A percentile compares a stretch with the other conserved stretches of the same genome.
Evolutionary conservation across 148 eudicot genomes (phyloP).

Genomic region (Vaccinium corymbosum): DNA sequence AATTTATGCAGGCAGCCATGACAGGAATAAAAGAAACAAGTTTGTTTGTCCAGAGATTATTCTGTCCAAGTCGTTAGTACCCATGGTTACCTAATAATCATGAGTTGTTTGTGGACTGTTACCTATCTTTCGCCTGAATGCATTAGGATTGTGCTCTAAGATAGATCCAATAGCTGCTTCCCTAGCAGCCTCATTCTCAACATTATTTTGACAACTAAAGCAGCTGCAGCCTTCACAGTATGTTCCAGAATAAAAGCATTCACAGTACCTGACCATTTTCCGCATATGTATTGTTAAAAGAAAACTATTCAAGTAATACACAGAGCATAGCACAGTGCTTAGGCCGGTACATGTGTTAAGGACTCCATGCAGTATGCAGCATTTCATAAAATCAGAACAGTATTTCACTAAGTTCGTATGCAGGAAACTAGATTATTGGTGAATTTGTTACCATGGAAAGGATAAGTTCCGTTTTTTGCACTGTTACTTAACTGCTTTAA

Average conservation of each 20-base stretch:
- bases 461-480: not conserved
- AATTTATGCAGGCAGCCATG: not conserved
- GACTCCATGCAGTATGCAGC: not conserved
- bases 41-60: not conserved
- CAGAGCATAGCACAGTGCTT: no score
- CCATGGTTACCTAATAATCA: conserved; percentile 33
- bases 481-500: not conserved
- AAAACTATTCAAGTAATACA: not conserved
- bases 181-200: conserved; percentile 45
- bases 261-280: conserved; percentile 43
- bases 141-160: conserved; percentile 54
- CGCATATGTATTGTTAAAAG: not conserved
- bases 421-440: not conserved
- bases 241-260: conserved; percentile 54
- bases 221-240: conserved; percentile 61
- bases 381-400: not conserved
- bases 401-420: not conserved
- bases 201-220: conserved; percentile 45
- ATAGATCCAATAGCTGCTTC: conserved; percentile 39
- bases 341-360: not conserved
- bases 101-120: conserved; percentile 35
- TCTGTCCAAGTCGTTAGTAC: not conserved
- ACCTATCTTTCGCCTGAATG: conserved; percentile 49
- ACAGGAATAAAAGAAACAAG: not conserved
- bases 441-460: not conserved